A percentile compares a stretch with the other conserved stretches of the same genome.
Evolutionary conservation across 192 early-diverging fungal genomes (phyloP).

Genomic region (Haplosporangium gracile): DNA sequence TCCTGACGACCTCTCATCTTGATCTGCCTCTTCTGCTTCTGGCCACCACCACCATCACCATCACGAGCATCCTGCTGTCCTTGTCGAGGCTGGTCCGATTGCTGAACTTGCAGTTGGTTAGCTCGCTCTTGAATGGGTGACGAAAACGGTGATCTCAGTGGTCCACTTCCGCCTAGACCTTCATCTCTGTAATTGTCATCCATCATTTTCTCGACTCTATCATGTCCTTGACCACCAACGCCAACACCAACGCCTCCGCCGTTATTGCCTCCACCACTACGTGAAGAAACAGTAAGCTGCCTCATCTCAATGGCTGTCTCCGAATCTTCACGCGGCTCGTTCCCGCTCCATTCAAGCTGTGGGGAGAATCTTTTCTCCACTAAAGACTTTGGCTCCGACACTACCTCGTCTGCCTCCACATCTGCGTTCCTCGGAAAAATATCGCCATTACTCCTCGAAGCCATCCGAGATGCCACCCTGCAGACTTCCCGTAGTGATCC

Average conservation of each 20-base stretch:
- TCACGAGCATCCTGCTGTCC: neutral
- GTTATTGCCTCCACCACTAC: neutral
- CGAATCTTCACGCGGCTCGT: neutral
- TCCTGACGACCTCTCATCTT: conserved; percentile 52
- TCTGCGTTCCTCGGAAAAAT: neutral
- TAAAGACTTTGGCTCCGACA: neutral
- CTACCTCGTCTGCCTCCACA: neutral
- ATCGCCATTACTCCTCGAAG: conserved; percentile 9
- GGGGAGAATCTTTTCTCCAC: neutral
- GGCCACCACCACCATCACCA: neutral
- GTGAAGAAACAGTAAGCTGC: neutral
- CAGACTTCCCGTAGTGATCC: conserved; percentile 35
- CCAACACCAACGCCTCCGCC: neutral
- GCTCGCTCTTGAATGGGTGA: neutral
- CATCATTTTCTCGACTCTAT: neutral
- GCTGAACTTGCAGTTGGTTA: neutral
- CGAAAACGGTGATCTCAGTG: neutral
- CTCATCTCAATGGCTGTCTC: conserved; percentile 17
- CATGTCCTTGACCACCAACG: neutral
- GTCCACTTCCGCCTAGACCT: neutral
- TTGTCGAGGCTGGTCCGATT: neutral
- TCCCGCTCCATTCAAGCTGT: neutral
- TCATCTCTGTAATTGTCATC: neutral
- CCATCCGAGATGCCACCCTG: conserved; percentile 24
- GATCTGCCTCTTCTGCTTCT: neutral